Base-by-base conservation (phyloP, 2,329 filamentous ascomycete genomes). In the Fusarium verrucosum region DNA sequence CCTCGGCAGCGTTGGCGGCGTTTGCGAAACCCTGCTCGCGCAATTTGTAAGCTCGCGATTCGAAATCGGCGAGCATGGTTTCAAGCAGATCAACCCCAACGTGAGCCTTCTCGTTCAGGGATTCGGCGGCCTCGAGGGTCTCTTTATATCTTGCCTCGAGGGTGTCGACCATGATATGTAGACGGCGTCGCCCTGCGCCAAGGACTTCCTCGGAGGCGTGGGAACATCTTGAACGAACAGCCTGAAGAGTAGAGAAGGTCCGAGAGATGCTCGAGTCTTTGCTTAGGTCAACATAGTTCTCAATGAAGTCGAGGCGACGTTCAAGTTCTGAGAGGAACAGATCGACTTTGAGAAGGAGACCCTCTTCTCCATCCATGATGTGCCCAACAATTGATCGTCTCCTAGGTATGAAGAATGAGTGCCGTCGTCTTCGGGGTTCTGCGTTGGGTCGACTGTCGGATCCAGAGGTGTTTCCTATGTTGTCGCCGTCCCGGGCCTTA, bases 151-250 rank as follows among this genome's bases (percentile, higher is more conserved):
- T 86, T 25, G 85, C 85, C 76, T 99, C 95, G 14, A 99, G 82
- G 1, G 93, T 97, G 71, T 98, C 94, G 30, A 99, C 92, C 80
- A 98, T 89, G 57, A 98, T 87, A 65, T 92, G 91, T 58, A 96
- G 88, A 60, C 93, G 87, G 65, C 92, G 87, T 49, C 92, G 89
- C 20, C 95, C 94, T 33, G 91, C 92, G 54, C 93, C 95, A 68
- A 98, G 87, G 42, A 97, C 86, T 73, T 95, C 94, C 62, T 92
- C 94, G 1, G 94, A 96, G 19, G 94, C 93, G 65, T 94, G 88
- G 35, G 92, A 92, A 77, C 95, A 99, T 70, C 92, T 88, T 67
- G 92, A 89, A 61, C 94, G 89, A 23, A 99, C 94, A 9, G 92
- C 89, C 72, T 94, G 90, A 3, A 99, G 82, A 0, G 94, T 96